phyloP scores from a whole-genome alignment of 495 filamentous ascomycete genomes.

The Alectoria sarmentosa region DNA sequence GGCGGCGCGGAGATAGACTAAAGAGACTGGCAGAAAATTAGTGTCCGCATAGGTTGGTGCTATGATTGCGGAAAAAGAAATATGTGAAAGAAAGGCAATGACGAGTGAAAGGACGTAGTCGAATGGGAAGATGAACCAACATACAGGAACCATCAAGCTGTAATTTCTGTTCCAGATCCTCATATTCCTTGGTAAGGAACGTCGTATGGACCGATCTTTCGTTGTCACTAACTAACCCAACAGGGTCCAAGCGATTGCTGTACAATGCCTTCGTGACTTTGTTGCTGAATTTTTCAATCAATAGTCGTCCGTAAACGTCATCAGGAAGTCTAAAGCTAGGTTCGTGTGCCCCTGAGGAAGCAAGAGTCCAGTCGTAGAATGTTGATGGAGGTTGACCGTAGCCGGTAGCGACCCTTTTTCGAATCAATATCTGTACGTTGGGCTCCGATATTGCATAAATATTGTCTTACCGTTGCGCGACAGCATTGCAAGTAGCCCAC shows the following conservation, averaged over 20 bases:
- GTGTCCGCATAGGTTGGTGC: background rate
- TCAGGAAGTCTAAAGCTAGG: conserved; percentile 59
- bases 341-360: conserved; percentile 53
- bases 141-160: conserved; percentile 41
- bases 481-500: conserved; percentile 89
- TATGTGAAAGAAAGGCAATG: too few relatives aligned
- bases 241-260: conserved; percentile 66
- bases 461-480: conserved; percentile 73
- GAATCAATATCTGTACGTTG: conserved; percentile 26
- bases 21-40: conserved; percentile 49
- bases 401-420: conserved; percentile 69
- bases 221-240: conserved; percentile 64
- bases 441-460: too few relatives aligned
- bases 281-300: conserved; percentile 78
- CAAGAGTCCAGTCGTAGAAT: conserved; percentile 79
- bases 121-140: conserved; percentile 4
- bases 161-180: conserved; percentile 44
- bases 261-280: conserved; percentile 83
- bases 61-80: too few relatives aligned
- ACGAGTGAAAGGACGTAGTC: too few relatives aligned
- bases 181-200: conserved; percentile 45
- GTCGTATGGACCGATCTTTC: conserved; percentile 61
- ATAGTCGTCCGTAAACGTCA: conserved; percentile 59
- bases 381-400: conserved; percentile 88
- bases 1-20: conserved; percentile 69